Evolutionary conservation across 805 yeast genomes (phyloP).

Genomic region (Yarrowia yakushimensis): DNA sequence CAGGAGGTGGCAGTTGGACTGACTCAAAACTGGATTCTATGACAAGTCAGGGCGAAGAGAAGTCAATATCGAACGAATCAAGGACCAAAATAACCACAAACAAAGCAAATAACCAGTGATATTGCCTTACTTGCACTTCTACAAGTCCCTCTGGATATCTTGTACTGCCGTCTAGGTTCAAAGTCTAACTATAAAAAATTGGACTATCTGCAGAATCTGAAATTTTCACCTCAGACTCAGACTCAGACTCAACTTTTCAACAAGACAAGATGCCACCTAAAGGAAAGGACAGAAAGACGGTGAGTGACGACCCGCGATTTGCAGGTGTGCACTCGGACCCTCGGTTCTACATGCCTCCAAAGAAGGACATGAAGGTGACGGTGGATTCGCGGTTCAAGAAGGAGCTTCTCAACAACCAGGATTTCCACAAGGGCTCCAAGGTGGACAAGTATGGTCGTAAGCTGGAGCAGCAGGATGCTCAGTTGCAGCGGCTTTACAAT

Average conservation of each 20-base stretch:
- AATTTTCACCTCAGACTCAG: no score
- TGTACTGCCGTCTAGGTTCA: no score
- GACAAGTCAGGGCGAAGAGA: no score
- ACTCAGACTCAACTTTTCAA: neutral
- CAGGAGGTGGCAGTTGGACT: no score
- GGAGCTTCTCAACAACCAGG: slow-evolving; percentile 54
- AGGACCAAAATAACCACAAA: no score
- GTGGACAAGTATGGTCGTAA: slow-evolving; percentile 88
- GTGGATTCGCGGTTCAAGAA: slow-evolving; percentile 83
- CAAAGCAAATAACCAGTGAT: no score
- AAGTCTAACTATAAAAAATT: neutral
- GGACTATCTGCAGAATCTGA: neutral
- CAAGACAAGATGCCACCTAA: neutral
- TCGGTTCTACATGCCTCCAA: slow-evolving; percentile 71
- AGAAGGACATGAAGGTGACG: slow-evolving; percentile 65
- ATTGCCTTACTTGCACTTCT: no score
- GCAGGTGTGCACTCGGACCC: slow-evolving; percentile 80
- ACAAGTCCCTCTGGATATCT: no score
- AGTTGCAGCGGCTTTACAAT: slow-evolving; percentile 65
- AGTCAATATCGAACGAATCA: no score
- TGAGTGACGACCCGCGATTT: slow-evolving; percentile 71
- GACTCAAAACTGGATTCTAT: no score
- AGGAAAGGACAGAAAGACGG: slow-evolving; percentile 32
- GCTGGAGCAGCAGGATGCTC: slow-evolving; percentile 47
- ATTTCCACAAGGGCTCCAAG: slow-evolving; percentile 53